A percentile compares a stretch with the other conserved stretches of the same genome.
These are phyloP conservation scores for Boletus patriciae DNA, from an alignment of 768 basidiomycete genomes.

Conservation along the genomic window DNA sequence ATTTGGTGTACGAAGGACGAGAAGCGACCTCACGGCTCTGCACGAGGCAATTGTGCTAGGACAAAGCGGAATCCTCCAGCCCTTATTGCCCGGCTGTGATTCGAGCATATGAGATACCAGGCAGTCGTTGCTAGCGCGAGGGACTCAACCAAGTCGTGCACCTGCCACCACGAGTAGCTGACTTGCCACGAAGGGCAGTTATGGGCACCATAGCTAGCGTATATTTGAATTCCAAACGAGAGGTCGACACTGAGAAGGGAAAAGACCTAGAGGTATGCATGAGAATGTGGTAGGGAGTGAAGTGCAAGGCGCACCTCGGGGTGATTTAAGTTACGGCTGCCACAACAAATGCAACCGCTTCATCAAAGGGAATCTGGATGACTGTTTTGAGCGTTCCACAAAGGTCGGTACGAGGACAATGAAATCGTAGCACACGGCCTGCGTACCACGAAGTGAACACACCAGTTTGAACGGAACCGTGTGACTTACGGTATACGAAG, in stretches of 20 bases:
- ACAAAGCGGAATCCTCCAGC: neutral
- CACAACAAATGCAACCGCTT: slow-evolving; percentile 21
- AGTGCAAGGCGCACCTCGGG: slow-evolving; percentile 1
- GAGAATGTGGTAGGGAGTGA: neutral
- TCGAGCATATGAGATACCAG: slow-evolving; percentile 6
- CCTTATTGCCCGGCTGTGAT: no score
- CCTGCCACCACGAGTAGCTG: neutral
- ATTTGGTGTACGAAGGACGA: neutral
- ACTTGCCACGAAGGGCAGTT: slow-evolving; percentile 6
- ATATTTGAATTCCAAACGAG: neutral
- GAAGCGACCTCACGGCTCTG: slow-evolving; percentile 20
- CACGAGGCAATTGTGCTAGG: slow-evolving; percentile 17
- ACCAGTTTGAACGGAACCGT: neutral
- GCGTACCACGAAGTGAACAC: neutral
- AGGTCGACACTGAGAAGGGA: neutral
- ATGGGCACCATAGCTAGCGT: slow-evolving; percentile 7
- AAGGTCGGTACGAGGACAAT: slow-evolving; percentile 20
- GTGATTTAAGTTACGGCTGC: slow-evolving; percentile 17
- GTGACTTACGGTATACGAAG: slow-evolving; percentile 22
- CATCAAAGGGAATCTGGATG: slow-evolving; percentile 17
- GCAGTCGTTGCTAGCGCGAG: slow-evolving; percentile 12
- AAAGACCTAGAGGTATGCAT: slow-evolving; percentile 11
- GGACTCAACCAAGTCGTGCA: neutral
- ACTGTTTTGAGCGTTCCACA: slow-evolving; percentile 13
- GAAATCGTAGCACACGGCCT: slow-evolving; percentile 26